Evolutionary conservation across 2,329 filamentous ascomycete genomes (phyloP).

Genomic region (Incumbomyces lentus): DNA sequence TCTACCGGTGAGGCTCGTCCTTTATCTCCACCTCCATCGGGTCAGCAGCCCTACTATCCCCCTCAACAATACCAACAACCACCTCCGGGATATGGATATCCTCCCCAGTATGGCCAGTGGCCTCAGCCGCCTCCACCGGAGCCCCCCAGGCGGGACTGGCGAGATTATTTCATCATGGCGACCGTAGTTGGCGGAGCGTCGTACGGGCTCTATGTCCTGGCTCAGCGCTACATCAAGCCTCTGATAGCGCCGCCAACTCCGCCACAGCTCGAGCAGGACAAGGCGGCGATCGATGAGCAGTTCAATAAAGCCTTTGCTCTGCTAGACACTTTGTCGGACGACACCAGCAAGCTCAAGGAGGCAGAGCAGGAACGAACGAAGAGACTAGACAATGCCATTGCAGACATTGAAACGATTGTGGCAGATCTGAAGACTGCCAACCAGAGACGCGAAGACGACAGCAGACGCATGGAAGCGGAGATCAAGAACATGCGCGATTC

Average conservation of each 20-base stretch:
- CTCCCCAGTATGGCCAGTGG: constrained; percentile 42
- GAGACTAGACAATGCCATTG: constrained; percentile 67
- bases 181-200: constrained; percentile 83
- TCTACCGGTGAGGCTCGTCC: constrained; percentile 27
- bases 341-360: constrained; percentile 78
- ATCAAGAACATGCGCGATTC: constrained; percentile 70
- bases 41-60: constrained; percentile 33
- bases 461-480: constrained; percentile 75
- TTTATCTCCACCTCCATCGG: constrained; percentile 26
- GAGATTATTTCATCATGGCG: constrained; percentile 99
- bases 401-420: constrained; percentile 76
- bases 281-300: constrained; percentile 80
- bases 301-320: constrained; percentile 87
- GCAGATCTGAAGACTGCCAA: constrained; percentile 71
- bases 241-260: constrained; percentile 88
- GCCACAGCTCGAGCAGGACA: constrained; percentile 88
- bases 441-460: constrained; percentile 75
- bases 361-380: constrained; percentile 78
- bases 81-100: constrained; percentile 31
- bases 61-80: constrained; percentile 29
- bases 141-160: constrained; percentile 77
- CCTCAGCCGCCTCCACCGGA: constrained; percentile 43
- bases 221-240: constrained; percentile 87
- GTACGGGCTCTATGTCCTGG: constrained; percentile 78
- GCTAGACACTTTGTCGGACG: constrained; percentile 81